These are phyloP conservation scores for Globisporangium cystogenes DNA, from an alignment of 352 stramenopile species.

Conservation along the genomic window DNA sequence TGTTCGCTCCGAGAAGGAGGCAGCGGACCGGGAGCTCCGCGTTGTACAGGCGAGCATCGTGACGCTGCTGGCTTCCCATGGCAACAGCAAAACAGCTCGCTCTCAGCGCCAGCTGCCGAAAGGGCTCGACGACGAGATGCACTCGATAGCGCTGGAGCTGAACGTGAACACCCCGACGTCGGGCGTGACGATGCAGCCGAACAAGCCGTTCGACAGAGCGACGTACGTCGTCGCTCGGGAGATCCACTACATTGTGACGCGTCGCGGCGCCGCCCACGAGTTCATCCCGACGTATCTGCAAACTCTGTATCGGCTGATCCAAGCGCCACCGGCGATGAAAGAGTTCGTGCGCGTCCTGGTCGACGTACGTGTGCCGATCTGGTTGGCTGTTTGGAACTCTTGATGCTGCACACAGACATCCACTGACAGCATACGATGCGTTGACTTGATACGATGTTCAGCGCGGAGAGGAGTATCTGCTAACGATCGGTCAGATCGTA, in stretches of 20 bases:
- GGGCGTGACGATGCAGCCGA: constrained; percentile 67
- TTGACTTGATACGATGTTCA: constrained; percentile 18
- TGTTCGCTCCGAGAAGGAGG: constrained; percentile 24
- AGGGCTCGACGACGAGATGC: constrained; percentile 71
- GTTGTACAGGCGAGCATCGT: constrained; percentile 61
- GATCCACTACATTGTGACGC: constrained; percentile 57
- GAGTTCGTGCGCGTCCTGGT: constrained; percentile 71
- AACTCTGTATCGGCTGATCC: constrained; percentile 60
- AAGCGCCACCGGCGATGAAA: constrained; percentile 60
- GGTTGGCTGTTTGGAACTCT: not conserved
- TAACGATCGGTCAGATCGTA: constrained; percentile 60
- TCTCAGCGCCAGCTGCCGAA: constrained; percentile 55
- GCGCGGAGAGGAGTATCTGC: constrained; percentile 69
- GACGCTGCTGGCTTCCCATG: constrained; percentile 47
- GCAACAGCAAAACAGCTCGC: constrained; percentile 55
- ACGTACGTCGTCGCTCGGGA: constrained; percentile 59
- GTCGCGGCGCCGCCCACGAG: constrained; percentile 51
- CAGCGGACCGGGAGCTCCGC: constrained; percentile 64
- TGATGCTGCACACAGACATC: not conserved
- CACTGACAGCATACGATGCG: not conserved
- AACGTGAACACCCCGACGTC: constrained; percentile 73
- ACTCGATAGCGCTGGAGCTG: constrained; percentile 63
- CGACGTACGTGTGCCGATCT: constrained; percentile 32
- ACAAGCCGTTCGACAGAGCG: constrained; percentile 75
- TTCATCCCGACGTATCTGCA: constrained; percentile 76